Base-by-base conservation (phyloP, 2,329 filamentous ascomycete genomes). In the Grosmannia penicillata region DNA sequence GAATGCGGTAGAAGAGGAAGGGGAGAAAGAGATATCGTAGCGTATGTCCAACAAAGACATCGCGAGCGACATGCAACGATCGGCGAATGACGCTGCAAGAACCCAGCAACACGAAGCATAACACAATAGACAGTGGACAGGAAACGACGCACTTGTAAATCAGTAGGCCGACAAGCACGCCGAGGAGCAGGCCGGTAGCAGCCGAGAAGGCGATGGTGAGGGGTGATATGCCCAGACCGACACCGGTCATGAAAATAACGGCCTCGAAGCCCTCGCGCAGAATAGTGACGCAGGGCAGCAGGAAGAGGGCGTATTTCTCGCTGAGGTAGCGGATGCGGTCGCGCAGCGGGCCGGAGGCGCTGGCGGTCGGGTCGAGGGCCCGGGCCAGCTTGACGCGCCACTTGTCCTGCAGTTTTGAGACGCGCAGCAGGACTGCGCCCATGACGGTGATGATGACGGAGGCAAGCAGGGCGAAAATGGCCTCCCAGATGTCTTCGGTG, bases 181-280 rank as follows among this genome's bases (percentile, higher is more conserved):
- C 82, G 14, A 74, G 75, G 5, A 67, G 51, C 10, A 86, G 57
- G 13, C 82, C 82, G 15, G 68, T 66, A 14, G 86, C 55, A 5
- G 83, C 76, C 0, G 82, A 71, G 2, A 87, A 57, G 1, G 81
- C 81, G 39, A 87, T 79, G 2, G 81, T 64, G 3, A 68, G 68
- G 1, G 79, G 79, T 1, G 82, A 78, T 6, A 76, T 59, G 2
- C 73, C 70, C 22, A 87, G 67, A 5, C 75, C 74, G 5, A 87
- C 81, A 23, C 82, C 82, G 26, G 78, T 79, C 33, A 87, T 73
- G 56, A 85, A 87, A n/a, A 87, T 67, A 13, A 87, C 73, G 1
- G 77, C 80, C 51, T 87, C 82, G 13, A 87, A 67, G 4, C 82
- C 82, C 53, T 87, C 82, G 18, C 82, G 65, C 15, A 87, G 60